Base-by-base conservation (phyloP, 1,284 basidiomycete genomes). In the Athelia psychrophila region DNA sequence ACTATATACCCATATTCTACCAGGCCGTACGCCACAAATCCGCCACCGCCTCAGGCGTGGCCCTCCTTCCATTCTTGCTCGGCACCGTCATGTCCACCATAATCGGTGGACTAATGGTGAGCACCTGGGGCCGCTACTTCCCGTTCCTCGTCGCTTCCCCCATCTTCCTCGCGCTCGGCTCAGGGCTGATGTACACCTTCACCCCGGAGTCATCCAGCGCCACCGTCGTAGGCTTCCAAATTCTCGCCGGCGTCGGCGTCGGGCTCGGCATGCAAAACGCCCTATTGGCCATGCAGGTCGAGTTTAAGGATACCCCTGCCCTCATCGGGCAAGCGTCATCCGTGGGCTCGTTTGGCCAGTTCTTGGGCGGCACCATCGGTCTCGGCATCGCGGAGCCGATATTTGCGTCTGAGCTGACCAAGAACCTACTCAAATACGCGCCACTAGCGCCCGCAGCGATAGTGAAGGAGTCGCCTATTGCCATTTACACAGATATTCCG, bases 181-280 rank as follows among this genome's bases (percentile, higher is more conserved):
- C 67, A 12, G 76, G 73, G 6, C 64, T 79, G 4, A 64, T 79
- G 16, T 78, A 69, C 66, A 76, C 76, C 6, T 53, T 77, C 55
- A 58, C 61, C 35, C 60, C 62, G n/a, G n/a, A n/a, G 15, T 10
- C 57, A 42, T 71, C 70, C 1, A 52, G 68, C 51, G 38, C 38
- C 33, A 64, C 63, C 27, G 51, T 78, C 18, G 68, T 72, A 46
- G 77, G 76, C 0, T 77, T 61, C 64, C 75, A 78, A 60, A 72
- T 78, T 54, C 53, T 64, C 44, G 46, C 51, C 23, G 62, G 62
- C 5, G 25, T 59, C 16, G 61, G 62, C 48, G 48, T 58, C 24
- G 62, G 62, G 16, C 50, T 58, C 36, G 57, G 59, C 2, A 56
- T 63, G 55, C 61, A 63, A 44, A 59, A 72, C 54, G 60, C 65